Conservation (phyloP, 2,329 filamentous ascomycete genomes). For the Endothia cerciana region DNA sequence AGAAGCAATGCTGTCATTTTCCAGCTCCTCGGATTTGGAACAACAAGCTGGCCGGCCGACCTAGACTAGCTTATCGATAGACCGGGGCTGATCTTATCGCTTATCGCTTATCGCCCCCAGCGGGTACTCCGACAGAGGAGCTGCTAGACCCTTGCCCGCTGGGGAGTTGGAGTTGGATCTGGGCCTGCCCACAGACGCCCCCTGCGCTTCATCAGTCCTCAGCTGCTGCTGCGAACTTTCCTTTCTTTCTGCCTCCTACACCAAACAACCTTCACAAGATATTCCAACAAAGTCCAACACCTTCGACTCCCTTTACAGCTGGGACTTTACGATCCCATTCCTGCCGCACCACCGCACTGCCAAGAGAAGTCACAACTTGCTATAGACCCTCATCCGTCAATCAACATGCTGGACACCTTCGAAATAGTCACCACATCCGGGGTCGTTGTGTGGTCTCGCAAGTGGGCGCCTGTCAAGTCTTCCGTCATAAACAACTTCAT, state of each 20-base stretch:
- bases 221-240: neutral
- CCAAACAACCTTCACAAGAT: neutral
- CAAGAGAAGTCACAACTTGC: neutral
- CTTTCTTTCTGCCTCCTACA: neutral
- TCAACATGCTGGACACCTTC: slow-evolving; percentile 88
- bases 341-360: neutral
- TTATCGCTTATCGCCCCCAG: slow-evolving; percentile 2
- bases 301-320: neutral
- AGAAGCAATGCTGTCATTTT: slow-evolving; percentile 19
- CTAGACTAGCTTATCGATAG: slow-evolving; percentile 5
- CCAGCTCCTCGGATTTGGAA: slow-evolving; percentile 9
- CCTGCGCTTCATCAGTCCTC: neutral
- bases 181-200: neutral
- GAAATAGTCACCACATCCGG: slow-evolving; percentile 96
- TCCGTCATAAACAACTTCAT: slow-evolving; percentile 93
- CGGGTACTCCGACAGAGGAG: slow-evolving; percentile 13
- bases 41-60: neutral
- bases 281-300: neutral
- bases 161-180: neutral
- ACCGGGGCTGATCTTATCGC: neutral
- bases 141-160: slow-evolving; percentile 3
- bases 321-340: neutral
- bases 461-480: slow-evolving; percentile 77
- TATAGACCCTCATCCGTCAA: neutral
- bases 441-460: slow-evolving; percentile 94